These are phyloP conservation scores for Aphanocladium album DNA, from an alignment of 2,329 filamentous ascomycete genomes.

Conservation along the genomic window DNA sequence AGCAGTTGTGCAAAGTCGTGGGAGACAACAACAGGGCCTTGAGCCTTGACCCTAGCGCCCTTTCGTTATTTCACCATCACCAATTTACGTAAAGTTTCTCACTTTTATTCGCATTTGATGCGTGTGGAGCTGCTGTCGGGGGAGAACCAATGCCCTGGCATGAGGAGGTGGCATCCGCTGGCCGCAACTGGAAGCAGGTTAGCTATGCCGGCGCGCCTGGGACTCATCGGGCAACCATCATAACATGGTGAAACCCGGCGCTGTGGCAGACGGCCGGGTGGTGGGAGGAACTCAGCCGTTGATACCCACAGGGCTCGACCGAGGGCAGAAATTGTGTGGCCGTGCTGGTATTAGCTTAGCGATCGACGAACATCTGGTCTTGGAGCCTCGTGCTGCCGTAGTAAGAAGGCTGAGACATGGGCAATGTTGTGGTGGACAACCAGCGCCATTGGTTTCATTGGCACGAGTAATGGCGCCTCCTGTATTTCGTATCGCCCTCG, in stretches of 20 bases:
- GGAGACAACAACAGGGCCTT: not conserved
- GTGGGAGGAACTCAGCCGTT: not conserved
- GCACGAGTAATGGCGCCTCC: not conserved
- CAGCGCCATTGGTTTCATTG: not conserved
- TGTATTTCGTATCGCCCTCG: not conserved
- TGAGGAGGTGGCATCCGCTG: not conserved
- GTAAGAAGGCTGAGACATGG: slow-evolving; percentile 2
- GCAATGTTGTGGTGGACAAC: not conserved
- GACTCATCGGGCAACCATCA: not conserved
- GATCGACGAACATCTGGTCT: not conserved
- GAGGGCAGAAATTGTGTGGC: not conserved
- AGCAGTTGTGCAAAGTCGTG: not conserved
- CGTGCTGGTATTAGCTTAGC: not conserved
- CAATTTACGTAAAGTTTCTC: not conserved
- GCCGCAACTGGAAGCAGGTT: not conserved
- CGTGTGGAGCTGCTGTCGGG: not conserved
- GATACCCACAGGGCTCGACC: not conserved
- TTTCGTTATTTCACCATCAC: not conserved
- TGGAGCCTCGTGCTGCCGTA: not conserved
- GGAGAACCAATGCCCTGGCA: not conserved
- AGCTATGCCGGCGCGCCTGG: not conserved
- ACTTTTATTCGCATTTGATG: not conserved
- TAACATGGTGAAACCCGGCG: not conserved
- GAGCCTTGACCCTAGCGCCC: not conserved
- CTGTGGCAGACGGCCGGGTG: not conserved